Conservation (phyloP, 768 basidiomycete species). For the Boletus edulis region DNA sequence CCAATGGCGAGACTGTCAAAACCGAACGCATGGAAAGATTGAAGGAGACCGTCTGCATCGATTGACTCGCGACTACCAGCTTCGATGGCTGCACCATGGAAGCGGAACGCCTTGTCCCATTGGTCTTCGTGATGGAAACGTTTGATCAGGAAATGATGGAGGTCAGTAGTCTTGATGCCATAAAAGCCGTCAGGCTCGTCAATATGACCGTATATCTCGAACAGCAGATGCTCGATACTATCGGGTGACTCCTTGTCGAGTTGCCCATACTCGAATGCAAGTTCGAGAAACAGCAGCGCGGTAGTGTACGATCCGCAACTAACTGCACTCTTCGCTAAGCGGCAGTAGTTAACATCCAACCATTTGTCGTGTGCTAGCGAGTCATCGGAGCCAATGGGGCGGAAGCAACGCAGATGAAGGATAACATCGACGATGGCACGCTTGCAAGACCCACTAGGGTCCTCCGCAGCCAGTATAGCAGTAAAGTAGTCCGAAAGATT, state of each 20-base stretch:
- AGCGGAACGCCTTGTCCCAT: conserved; percentile 88
- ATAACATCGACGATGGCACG: conserved; percentile 68
- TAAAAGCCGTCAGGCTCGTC: conserved; percentile 99
- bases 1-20: conserved; percentile 85
- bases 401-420: conserved; percentile 76
- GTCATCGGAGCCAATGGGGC: conserved; percentile 36
- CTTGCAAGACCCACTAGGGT: conserved; percentile 43
- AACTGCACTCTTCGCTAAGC: conserved; percentile 73
- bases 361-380: conserved; percentile 68
- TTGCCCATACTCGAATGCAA: conserved; percentile 54
- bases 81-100: conserved; percentile 85
- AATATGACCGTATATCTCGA: conserved; percentile 91
- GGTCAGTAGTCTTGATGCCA: conserved; percentile 77
- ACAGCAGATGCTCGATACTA: conserved; percentile 68
- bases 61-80: conserved; percentile 42
- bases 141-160: conserved; percentile 76
- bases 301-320: conserved; percentile 85
- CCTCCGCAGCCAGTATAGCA: conserved; percentile 26
- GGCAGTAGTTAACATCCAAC: conserved; percentile 72
- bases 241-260: conserved; percentile 26
- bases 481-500: conserved; percentile 24
- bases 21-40: conserved; percentile 85
- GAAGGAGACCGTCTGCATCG: conserved; percentile 64
- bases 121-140: conserved; percentile 91
- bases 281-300: conserved; percentile 84